Evolutionary conservation across 2,329 filamentous ascomycete genomes (phyloP), one percentile per base, ranked within the genome.

Genomic region (Fonsecaea pedrosoi): DNA sequence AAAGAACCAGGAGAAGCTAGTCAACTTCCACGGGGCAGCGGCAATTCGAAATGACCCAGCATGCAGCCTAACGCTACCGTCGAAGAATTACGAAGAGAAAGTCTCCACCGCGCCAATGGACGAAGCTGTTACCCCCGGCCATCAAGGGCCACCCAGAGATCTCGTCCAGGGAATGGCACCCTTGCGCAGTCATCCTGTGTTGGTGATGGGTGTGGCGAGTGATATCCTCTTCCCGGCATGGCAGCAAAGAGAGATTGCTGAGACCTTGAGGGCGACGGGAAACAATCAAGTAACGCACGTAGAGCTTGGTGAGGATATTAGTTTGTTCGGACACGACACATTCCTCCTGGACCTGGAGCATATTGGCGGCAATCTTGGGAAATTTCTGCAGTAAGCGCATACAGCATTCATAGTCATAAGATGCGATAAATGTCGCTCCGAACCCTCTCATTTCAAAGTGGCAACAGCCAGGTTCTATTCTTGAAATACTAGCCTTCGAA

Each of bases 141-240:
- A 74, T 18, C 81, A 82, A 2, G 82, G 84, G 0, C 91, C 92
- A 0, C 92, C 94, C 0, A 83, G 86, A 59, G 95, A 99, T 77
- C 82, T 99, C 0, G 85, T 98, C 40, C 83, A 83, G 0, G 95
- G 95, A 0, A 82, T 99, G 21, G 81, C 86, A 3, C 81, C 87
- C 0, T 79, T 98, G 61, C 87, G 89, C 62, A 85, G 94, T 68
- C 94, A 90, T 58, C 92, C 92, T 0, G 90, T 92, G 0, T 84
- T 99, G 25, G 92, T 99, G 10, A 89, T 99, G 82, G 95, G 95
- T 38, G 95, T 98, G 3, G 92, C 92, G 0, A 97, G 92, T 73
- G 95, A 99, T 76, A 98, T 97, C 58, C 82, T 99, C 40, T 99
- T 99, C 80, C 95, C 95, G 0, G 93, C 95, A 0, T 99, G 95